Percentiles rank a stretch among this genome's conserved stretches.
Conservation (phyloP, 352 stramenopile species). For the Phytopythium ostracodes region DNA sequence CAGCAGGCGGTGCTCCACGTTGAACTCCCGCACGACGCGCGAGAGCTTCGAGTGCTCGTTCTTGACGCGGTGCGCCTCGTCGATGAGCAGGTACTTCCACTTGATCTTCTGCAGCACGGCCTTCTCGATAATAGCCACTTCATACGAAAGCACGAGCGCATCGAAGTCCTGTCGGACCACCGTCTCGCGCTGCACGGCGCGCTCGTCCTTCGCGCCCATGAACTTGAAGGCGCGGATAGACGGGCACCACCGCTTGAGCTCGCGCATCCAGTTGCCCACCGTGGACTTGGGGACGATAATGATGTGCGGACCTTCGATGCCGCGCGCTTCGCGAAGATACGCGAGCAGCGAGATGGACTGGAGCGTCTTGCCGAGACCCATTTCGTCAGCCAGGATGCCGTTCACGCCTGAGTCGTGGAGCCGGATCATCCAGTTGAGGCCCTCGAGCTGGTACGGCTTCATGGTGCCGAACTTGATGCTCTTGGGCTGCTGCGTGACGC, state of each 20-base stretch:
- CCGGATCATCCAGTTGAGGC: conserved; percentile 91
- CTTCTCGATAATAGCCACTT: conserved; percentile 96
- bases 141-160: conserved; percentile 89
- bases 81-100: conserved; percentile 97
- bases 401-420: conserved; percentile 91
- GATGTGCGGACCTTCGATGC: conserved; percentile 96
- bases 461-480: conserved; percentile 86
- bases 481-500: conserved; percentile 76
- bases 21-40: conserved; percentile 81
- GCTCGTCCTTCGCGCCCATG: conserved; percentile 94
- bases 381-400: conserved; percentile 83
- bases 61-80: conserved; percentile 99
- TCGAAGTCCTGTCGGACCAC: conserved; percentile 89
- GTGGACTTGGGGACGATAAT: conserved; percentile 98
- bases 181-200: conserved; percentile 89
- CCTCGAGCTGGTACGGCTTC: conserved; percentile 87
- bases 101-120: conserved; percentile 90
- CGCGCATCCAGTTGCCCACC: conserved; percentile 98
- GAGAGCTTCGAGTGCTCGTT: conserved; percentile 94
- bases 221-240: conserved; percentile 94
- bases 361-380: conserved; percentile 94
- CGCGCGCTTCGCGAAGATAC: conserved; percentile 92
- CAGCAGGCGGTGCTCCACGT: conserved; percentile 93
- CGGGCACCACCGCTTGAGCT: conserved; percentile 97
- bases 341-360: conserved; percentile 98